A percentile compares a stretch with the other conserved stretches of the same genome.
phyloP scores from a whole-genome alignment of 768 basidiomycete species.

The Phylloporus sp. region DNA sequence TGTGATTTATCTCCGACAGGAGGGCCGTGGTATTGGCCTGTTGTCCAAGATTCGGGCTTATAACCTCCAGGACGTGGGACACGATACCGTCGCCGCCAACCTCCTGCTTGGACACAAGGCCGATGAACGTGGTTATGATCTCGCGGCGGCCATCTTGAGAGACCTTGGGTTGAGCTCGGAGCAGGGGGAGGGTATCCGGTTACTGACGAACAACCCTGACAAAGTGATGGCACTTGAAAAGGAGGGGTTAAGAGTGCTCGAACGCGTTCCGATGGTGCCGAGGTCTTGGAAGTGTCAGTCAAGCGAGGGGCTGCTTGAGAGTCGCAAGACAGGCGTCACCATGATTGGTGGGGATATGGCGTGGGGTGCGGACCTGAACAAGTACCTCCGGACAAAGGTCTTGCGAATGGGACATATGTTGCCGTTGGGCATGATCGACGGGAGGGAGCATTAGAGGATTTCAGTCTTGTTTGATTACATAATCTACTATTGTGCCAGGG shows the following conservation, averaged over 20 bases:
- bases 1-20: conserved; percentile 93
- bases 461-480: too few relatives aligned
- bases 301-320: conserved; percentile 17
- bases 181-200: conserved; percentile 53
- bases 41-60: conserved; percentile 95
- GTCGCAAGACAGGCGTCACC: conserved; percentile 58
- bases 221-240: conserved; percentile 84
- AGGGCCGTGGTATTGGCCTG: conserved; percentile 95
- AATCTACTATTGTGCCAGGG: not conserved
- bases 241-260: conserved; percentile 74
- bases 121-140: conserved; percentile 89
- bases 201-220: conserved; percentile 97
- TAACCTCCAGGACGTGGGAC: conserved; percentile 95
- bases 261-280: conserved; percentile 93
- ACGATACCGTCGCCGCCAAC: conserved; percentile 98
- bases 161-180: conserved; percentile 75
- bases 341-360: conserved; percentile 76
- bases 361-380: conserved; percentile 83
- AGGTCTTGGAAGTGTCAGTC: conserved; percentile 61
- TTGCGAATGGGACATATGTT: conserved; percentile 95
- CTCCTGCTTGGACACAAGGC: conserved; percentile 91
- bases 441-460: not conserved
- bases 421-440: conserved; percentile 37
- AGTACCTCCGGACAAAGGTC: conserved; percentile 95
- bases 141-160: conserved; percentile 84